These are phyloP conservation scores for Rhodocollybia butyracea DNA, from an alignment of 768 basidiomycete genomes.

Conservation along the genomic window DNA sequence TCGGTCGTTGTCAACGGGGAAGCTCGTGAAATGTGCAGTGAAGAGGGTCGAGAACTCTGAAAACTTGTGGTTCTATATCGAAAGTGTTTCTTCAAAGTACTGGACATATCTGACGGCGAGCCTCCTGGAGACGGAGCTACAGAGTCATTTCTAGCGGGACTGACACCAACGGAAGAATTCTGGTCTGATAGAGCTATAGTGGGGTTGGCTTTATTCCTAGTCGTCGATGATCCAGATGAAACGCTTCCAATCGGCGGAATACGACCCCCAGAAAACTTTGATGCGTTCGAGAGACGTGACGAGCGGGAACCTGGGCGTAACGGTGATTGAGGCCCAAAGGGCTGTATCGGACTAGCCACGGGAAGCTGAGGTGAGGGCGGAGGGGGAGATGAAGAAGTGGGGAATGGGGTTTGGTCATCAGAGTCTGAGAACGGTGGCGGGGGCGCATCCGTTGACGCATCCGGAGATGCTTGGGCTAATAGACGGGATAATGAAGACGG, in stretches of 20 bases:
- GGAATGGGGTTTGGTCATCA: slow-evolving; percentile 28
- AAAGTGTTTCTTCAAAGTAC: slow-evolving; percentile 36
- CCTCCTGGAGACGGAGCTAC: slow-evolving; percentile 59
- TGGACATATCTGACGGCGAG: slow-evolving; percentile 57
- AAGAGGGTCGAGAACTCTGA: slow-evolving; percentile 52
- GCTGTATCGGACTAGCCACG: slow-evolving; percentile 33
- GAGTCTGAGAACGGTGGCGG: slow-evolving; percentile 8
- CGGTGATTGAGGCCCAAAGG: slow-evolving; percentile 44
- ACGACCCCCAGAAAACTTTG: slow-evolving; percentile 62
- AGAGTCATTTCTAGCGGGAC: slow-evolving; percentile 33
- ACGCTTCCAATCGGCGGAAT: slow-evolving; percentile 56
- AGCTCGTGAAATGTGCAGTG: slow-evolving; percentile 52
- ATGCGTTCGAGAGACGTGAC: slow-evolving; percentile 66
- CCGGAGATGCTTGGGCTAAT: slow-evolving; percentile 66
- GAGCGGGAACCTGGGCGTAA: slow-evolving; percentile 71
- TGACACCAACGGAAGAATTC: slow-evolving; percentile 38
- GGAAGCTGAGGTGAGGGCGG: slow-evolving; percentile 34
- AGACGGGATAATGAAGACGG: slow-evolving; percentile 79
- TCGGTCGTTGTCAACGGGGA: slow-evolving; percentile 38
- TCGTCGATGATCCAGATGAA: slow-evolving; percentile 35
- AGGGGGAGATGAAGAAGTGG: slow-evolving; percentile 33
- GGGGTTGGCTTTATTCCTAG: slow-evolving; percentile 51
- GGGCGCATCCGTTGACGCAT: slow-evolving; percentile 26
- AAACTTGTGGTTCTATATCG: slow-evolving; percentile 55
- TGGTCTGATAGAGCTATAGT: slow-evolving; percentile 68